phyloP scores from a whole-genome alignment of 2,329 filamentous ascomycete genomes.

The Hymenoscyphus infarciens region DNA sequence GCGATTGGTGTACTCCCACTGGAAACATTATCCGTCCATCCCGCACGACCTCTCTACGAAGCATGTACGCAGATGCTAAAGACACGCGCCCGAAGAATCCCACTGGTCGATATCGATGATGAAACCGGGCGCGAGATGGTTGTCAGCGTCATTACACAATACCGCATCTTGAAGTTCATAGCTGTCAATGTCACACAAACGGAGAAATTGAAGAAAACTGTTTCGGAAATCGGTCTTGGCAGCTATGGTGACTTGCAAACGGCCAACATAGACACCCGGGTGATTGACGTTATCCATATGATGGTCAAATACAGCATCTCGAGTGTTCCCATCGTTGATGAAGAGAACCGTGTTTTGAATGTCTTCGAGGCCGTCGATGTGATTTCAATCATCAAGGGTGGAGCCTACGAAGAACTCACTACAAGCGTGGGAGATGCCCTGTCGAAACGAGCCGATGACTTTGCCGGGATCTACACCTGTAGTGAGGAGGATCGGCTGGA shows the following conservation, averaged over 20 bases:
- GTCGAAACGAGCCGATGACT: conserved; percentile 82
- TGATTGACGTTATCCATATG: conserved; percentile 90
- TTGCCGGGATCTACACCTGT: conserved; percentile 95
- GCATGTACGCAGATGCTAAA: conserved; percentile 92
- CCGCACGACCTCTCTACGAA: conserved; percentile 86
- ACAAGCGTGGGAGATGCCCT: conserved; percentile 85
- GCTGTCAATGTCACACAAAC: conserved; percentile 88
- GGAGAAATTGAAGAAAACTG: conserved; percentile 79
- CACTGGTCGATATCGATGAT: conserved; percentile 87
- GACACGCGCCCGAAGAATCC: conserved; percentile 88
- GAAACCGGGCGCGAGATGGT: conserved; percentile 91
- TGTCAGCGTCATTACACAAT: conserved; percentile 95
- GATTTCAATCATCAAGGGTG: conserved; percentile 91
- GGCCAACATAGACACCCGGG: conserved; percentile 81
- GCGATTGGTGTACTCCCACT: conserved; percentile 87
- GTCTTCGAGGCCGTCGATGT: conserved; percentile 98
- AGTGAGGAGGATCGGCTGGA: conserved; percentile 86
- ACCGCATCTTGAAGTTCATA: conserved; percentile 97
- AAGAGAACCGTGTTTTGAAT: conserved; percentile 74
- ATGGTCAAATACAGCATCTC: conserved; percentile 93
- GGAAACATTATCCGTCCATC: conserved; percentile 94
- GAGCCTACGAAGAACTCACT: conserved; percentile 85
- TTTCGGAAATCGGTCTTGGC: conserved; percentile 80
- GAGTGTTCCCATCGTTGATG: conserved; percentile 87
- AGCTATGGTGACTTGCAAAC: conserved; percentile 80